A percentile compares a stretch with the other conserved stretches of the same genome.
phyloP scores from a whole-genome alignment of 495 filamentous ascomycete genomes.

The Trichoderma orchidacearum region DNA sequence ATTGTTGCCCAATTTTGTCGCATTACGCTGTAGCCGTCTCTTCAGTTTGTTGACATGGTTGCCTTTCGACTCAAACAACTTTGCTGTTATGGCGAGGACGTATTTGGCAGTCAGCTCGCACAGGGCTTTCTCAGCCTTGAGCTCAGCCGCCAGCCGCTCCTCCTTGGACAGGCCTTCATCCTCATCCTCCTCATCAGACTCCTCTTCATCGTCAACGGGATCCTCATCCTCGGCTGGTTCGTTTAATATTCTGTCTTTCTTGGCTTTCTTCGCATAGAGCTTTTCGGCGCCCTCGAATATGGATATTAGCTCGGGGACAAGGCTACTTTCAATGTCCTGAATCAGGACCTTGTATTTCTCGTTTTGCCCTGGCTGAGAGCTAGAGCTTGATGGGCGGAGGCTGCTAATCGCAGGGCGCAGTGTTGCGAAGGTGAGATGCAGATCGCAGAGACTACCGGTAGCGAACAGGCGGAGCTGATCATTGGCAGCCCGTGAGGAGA shows the following conservation, averaged over 20 bases:
- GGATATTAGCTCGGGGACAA: conserved; percentile 49
- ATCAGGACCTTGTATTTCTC: conserved; percentile 43
- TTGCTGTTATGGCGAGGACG: conserved; percentile 62
- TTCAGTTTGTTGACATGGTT: conserved; percentile 44
- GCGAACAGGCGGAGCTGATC: conserved; percentile 69
- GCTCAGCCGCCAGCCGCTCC: conserved; percentile 41
- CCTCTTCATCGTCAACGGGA: conserved; percentile 38
- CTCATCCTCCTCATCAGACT: conserved; percentile 47
- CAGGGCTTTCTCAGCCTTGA: conserved; percentile 67
- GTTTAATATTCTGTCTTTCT: conserved; percentile 42
- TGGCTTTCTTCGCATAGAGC: conserved; percentile 54
- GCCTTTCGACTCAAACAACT: conserved; percentile 51
- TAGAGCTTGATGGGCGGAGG: background rate
- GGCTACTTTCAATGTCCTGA: conserved; percentile 42
- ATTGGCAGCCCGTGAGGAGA: conserved; percentile 46
- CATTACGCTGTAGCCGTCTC: conserved; percentile 53
- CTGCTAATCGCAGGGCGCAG: conserved; percentile 35
- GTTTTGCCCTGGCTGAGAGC: conserved; percentile 9
- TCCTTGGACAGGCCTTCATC: conserved; percentile 38
- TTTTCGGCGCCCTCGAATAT: conserved; percentile 67
- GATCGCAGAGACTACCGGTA: conserved; percentile 60
- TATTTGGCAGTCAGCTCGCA: conserved; percentile 76
- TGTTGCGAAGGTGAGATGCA: conserved; percentile 66
- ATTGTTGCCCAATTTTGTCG: conserved; percentile 51
- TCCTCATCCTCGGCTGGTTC: conserved; percentile 54